These are phyloP conservation scores for Pinus tabuliformis DNA, from an alignment of 75 land plant genomes.

Conservation along the genomic window DNA sequence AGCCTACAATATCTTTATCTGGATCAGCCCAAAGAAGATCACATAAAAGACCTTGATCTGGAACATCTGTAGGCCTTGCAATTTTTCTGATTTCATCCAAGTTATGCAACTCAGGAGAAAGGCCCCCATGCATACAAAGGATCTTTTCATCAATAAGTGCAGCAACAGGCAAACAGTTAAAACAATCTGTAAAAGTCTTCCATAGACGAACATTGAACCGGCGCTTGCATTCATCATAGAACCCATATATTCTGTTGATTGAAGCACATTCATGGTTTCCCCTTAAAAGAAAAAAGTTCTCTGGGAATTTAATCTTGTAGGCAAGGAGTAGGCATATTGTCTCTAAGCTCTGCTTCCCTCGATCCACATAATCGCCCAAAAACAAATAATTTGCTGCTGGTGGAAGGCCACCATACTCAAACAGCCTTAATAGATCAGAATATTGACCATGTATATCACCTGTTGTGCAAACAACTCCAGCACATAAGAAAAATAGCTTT, in stretches of 20 bases:
- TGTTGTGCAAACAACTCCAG: constrained; percentile 13
- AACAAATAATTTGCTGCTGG: constrained; percentile 75
- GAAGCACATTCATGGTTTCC: constrained; percentile 60
- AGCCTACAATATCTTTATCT: constrained; percentile 38
- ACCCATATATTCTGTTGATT: constrained; percentile 48
- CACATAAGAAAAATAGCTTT: too few species aligned
- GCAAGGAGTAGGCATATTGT: constrained; percentile 52
- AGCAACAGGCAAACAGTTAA: constrained; percentile 51
- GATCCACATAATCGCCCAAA: constrained; percentile 71
- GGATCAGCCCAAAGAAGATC: constrained; percentile 53
- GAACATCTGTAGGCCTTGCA: constrained; percentile 45
- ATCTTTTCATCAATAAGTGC: constrained; percentile 48
- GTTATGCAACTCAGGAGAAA: constrained; percentile 44
- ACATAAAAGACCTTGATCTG: constrained; percentile 42
- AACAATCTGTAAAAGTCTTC: constrained; percentile 50
- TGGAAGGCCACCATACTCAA: constrained; percentile 78
- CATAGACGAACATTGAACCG: constrained; percentile 50
- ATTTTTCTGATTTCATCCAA: constrained; percentile 35
- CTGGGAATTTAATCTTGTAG: constrained; percentile 50
- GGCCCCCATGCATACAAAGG: constrained; percentile 58
- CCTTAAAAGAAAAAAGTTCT: constrained; percentile 44
- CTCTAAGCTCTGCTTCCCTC: constrained; percentile 67
- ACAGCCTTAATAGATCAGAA: constrained; percentile 56
- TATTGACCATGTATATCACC: constrained; percentile 80
- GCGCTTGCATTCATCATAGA: constrained; percentile 56